Evolutionary conservation across 2,329 filamentous ascomycete genomes (phyloP), one percentile per base, ranked within the genome.

Genomic region (Neopestalotiopsis clavispora): DNA sequence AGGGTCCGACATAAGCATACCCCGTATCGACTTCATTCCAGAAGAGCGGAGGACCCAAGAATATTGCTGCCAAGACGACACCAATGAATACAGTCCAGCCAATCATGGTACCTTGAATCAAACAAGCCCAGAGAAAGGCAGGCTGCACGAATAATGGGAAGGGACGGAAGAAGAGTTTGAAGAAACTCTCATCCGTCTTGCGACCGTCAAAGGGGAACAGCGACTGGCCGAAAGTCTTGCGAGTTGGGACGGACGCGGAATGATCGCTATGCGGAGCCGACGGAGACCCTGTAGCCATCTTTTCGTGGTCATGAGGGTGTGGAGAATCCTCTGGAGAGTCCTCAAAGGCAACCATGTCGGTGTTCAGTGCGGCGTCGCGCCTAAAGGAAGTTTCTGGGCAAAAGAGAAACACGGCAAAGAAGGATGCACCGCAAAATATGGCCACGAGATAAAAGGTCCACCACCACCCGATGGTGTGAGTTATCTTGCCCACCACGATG

Each of bases 41-140:
- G 84, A 90, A 96, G 56, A 95, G 88, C 0, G 94, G 93, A 1
- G 92, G 91, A 1, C 91, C 91, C 61, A 97, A 86, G 82, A 96
- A 95, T 73, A 97, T 91, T 69, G 91, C 89, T n/a, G 91, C 92
- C 60, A 97, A 83, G 72, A 96, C 90, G 70, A 96, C 91, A 68
- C 93, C 92, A 72, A 97, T 95, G 76, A 98, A 94, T 17, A 98
- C 93, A 1, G 95, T 97, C 95, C 95, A 98, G 72, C 95, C 95
- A 75, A 98, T 97, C 76, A 97, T 89, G 4, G 93, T 89, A 17
- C 95, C 95, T 84, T 97, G 95, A 64, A 95, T 93, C 3, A 98
- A 84, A 75, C 85, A 86, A 30, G 84, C 86, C 93, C 94, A 97
- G 56, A 97, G 80, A 73, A 98, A 94, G 7, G 93, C 93, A 0